A percentile compares a stretch with the other conserved stretches of the same genome.
phyloP scores from a whole-genome alignment of 139 green algal genomes.

The Dunaliella primolecta region DNA sequence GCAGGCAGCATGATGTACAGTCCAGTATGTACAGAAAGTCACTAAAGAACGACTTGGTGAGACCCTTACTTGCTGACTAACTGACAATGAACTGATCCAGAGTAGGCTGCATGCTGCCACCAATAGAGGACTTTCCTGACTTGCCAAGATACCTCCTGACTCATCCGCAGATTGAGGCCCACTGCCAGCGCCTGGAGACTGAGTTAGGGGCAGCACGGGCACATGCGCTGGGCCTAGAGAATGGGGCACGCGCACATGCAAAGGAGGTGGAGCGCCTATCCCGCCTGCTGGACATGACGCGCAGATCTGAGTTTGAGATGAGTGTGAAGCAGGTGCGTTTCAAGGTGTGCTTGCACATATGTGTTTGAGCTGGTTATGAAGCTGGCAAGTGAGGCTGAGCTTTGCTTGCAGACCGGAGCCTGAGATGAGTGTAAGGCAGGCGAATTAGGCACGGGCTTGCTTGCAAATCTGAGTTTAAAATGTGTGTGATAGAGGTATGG shows the following conservation, averaged over 20 bases:
- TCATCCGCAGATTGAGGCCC: neutral
- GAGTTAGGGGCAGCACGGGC: neutral
- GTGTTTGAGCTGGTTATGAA: no score
- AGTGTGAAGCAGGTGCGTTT: constrained; percentile 17
- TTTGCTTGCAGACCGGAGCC: constrained; percentile 11
- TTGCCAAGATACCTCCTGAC: no score
- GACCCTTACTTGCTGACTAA: no score
- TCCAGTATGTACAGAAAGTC: no score
- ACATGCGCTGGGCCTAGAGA: neutral
- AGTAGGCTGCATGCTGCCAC: no score
- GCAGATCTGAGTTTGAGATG: constrained; percentile 18
- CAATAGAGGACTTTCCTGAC: no score
- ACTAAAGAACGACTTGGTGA: no score
- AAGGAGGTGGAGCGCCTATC: constrained; percentile 9
- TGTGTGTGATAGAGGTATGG: no score
- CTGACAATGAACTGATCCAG: no score
- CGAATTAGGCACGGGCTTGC: neutral
- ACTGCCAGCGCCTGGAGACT: neutral
- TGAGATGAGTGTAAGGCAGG: constrained; percentile 18
- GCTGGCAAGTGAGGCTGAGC: no score
- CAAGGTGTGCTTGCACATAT: neutral
- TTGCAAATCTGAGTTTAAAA: no score
- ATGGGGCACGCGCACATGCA: neutral
- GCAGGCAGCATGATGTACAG: no score
- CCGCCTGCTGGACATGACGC: constrained; percentile 12